Base-by-base conservation (phyloP, 2,329 filamentous ascomycete genomes). In the Hypoxylon sp. region DNA sequence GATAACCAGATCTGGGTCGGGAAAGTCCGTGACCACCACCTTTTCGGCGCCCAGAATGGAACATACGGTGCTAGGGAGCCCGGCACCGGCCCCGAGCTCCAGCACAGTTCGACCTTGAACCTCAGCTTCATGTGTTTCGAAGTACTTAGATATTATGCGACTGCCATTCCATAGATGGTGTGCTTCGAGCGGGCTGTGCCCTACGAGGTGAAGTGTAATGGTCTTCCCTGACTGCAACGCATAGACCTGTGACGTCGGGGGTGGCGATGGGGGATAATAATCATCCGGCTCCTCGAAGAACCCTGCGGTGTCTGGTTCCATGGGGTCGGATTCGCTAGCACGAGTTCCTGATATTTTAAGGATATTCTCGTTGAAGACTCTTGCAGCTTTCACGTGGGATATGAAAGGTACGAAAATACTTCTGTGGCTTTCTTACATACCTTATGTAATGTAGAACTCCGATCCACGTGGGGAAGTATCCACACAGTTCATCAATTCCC, bases 101-200 rank as follows among this genome's bases (percentile, higher is more conserved):
- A 98, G 88, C 1, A 98, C 87, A n/a, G 89, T 89, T 77, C 88
- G 90, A 70, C 81, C 85, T 13, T 81, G 76, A n/a, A 97, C 85
- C 3, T 93, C 85, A 7, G 79, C 75, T n/a, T 89, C 86, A 70
- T 89, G 84, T 46, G 87, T 82, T 80, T 97, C 93, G 64, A 98
- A 89, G 80, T 94, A 94, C 72, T 89, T 85, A 15, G 94, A 89
- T 53, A 95, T 87, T 42, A 93, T 89, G 69, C 92, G 91, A 67
- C 91, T 91, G 67, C 93, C 94, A 79, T 98, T 97, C 95, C 95
- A 98, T 31, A 98, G 87, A 71, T 92, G 87, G 80, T 98, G 93
- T 15, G 93, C 94, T 88, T 97, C 97, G 13, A 97, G 87, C 24
- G 94, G 93, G 83, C 92, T 95, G 80, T 93, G 90, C 67, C 94